phyloP scores from a whole-genome alignment of 2,329 filamentous ascomycete species.

The Juglanconis juglandina region DNA sequence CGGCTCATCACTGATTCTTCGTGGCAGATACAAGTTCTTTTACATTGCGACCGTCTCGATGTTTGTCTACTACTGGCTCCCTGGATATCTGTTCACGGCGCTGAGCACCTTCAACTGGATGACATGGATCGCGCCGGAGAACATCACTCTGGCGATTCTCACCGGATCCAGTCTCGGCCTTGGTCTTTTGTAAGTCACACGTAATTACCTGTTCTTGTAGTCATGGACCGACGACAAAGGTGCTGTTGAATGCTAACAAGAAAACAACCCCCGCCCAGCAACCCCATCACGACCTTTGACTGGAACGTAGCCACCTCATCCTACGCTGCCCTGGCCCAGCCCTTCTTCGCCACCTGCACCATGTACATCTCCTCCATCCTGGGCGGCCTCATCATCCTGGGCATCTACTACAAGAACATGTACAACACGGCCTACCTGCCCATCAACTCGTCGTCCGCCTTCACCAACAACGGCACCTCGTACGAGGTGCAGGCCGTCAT shows the following conservation, averaged over 20 bases:
- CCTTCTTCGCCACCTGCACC: conserved; percentile 39
- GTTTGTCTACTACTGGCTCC: conserved; percentile 47
- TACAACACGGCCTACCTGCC: conserved; percentile 44
- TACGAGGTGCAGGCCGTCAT: conserved; percentile 40
- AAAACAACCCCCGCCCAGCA: conserved; percentile 21
- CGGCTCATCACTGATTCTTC: not conserved
- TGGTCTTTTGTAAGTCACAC: conserved; percentile 31
- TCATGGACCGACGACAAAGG: not conserved
- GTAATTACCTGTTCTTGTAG: not conserved
- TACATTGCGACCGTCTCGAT: conserved; percentile 35
- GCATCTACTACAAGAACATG: conserved; percentile 41
- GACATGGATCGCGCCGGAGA: conserved; percentile 47
- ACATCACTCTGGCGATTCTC: conserved; percentile 39
- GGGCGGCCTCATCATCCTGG: conserved; percentile 37
- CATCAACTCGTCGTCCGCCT: conserved; percentile 45
- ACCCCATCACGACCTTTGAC: conserved; percentile 48
- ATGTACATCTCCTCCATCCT: conserved; percentile 32
- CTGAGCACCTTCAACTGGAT: conserved; percentile 47
- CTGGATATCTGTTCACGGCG: conserved; percentile 42
- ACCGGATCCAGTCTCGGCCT: conserved; percentile 40
- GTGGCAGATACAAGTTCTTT: conserved; percentile 38
- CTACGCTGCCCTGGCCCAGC: conserved; percentile 34
- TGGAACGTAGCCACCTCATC: conserved; percentile 43
- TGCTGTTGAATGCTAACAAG: too few relatives aligned
- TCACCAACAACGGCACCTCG: conserved; percentile 39